Percentiles rank a stretch among this genome's conserved stretches.
phyloP scores from a whole-genome alignment of 371 early-diverging fungal genomes.

The Capillidium heterosporum region DNA sequence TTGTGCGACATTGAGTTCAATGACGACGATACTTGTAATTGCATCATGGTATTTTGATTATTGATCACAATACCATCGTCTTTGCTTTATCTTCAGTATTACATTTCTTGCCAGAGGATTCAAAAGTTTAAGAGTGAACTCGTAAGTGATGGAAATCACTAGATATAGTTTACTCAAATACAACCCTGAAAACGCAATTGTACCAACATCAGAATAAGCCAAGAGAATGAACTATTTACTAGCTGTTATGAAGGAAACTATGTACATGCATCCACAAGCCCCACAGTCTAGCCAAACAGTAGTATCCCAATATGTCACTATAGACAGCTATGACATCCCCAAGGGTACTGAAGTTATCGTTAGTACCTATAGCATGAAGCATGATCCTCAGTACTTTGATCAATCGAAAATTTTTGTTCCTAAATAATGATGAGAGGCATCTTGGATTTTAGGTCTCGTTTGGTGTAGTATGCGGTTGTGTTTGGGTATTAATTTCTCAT shows the following conservation, averaged over 20 bases:
- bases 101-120: slow-evolving; percentile 10
- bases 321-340: background rate
- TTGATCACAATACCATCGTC: slow-evolving; percentile 16
- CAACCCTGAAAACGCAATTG: background rate
- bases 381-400: background rate
- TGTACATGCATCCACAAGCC: background rate
- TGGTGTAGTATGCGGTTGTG: slow-evolving; percentile 11
- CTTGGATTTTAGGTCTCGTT: background rate
- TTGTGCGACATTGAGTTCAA: background rate
- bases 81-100: slow-evolving; percentile 13
- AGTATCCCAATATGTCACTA: background rate
- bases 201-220: background rate
- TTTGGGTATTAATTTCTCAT: slow-evolving; percentile 31
- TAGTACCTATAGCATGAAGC: background rate
- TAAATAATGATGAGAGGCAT: background rate
- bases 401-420: background rate
- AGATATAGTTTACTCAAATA: background rate
- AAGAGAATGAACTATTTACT: background rate
- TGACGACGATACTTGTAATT: background rate
- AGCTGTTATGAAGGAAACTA: background rate
- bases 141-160: slow-evolving; percentile 9
- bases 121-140: slow-evolving; percentile 10
- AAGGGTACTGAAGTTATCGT: background rate
- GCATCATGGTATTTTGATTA: background rate
- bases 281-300: background rate